These are phyloP conservation scores for Gossypium thurberi DNA, from an alignment of 345 rosid genomes.

Conservation along the genomic window DNA sequence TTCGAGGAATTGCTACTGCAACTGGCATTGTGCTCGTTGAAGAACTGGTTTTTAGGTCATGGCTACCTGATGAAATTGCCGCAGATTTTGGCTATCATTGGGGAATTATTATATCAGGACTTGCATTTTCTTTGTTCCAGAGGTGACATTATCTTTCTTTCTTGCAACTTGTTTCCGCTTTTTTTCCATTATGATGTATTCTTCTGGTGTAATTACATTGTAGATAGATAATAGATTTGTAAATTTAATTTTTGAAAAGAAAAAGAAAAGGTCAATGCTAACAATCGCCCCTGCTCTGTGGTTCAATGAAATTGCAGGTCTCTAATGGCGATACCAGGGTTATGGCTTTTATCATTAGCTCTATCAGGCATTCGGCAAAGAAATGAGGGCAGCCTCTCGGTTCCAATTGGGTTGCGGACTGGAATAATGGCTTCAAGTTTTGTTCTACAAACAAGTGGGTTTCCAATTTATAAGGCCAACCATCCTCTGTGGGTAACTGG, in stretches of 20 bases:
- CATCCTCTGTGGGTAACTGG: constrained; percentile 61
- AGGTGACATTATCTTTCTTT: constrained; percentile 35
- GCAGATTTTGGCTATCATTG: constrained; percentile 66
- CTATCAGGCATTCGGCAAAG: constrained; percentile 17
- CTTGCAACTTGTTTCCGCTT: neutral
- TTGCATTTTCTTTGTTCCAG: constrained; percentile 62
- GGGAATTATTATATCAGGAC: constrained; percentile 71
- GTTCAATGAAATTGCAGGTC: constrained; percentile 44
- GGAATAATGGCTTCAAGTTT: constrained; percentile 66
- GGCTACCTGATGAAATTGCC: constrained; percentile 80
- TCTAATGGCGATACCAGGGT: constrained; percentile 58
- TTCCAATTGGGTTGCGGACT: constrained; percentile 33
- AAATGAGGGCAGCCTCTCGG: constrained; percentile 7
- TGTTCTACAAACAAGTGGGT: constrained; percentile 56
- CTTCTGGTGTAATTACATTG: neutral
- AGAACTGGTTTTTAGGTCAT: constrained; percentile 80
- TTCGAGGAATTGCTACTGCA: constrained; percentile 45
- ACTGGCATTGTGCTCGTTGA: constrained; percentile 46
- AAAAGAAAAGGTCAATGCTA: neutral
- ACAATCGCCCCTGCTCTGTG: neutral
- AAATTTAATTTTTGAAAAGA: neutral
- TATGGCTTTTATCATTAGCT: constrained; percentile 36
- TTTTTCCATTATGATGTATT: neutral
- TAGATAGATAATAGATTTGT: neutral
- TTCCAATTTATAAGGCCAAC: constrained; percentile 36